These are phyloP conservation scores for Serendipita sp. DNA, from an alignment of 768 basidiomycete genomes.

Conservation along the genomic window DNA sequence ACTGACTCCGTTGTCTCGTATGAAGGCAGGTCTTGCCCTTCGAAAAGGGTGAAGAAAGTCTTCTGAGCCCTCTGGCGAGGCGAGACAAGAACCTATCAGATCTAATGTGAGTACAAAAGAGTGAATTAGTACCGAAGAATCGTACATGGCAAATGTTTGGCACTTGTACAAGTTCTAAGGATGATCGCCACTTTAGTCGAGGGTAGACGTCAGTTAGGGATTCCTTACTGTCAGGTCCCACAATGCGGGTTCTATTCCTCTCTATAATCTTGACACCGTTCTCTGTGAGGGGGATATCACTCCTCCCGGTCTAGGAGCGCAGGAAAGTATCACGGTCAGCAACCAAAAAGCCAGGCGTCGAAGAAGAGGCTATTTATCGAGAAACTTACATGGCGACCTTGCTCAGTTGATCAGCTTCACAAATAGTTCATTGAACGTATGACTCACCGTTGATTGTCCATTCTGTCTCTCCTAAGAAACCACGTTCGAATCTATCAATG, in stretches of 20 bases:
- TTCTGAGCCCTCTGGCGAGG: conserved; percentile 74
- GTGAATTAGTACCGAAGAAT: neutral
- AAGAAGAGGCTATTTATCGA: neutral
- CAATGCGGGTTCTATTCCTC: conserved; percentile 44
- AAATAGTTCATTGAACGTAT: neutral
- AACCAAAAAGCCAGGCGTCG: neutral
- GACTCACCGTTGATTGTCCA: conserved; percentile 75
- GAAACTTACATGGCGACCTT: conserved; percentile 15
- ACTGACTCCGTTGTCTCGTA: conserved; percentile 49
- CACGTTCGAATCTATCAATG: neutral
- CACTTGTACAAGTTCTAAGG: conserved; percentile 60
- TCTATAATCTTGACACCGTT: conserved; percentile 58
- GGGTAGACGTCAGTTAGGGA: neutral
- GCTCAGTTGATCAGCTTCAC: neutral
- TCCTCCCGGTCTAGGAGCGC: conserved; percentile 62
- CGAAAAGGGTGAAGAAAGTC: conserved; percentile 75
- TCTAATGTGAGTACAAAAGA: neutral
- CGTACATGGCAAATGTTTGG: conserved; percentile 45
- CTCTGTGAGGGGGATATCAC: conserved; percentile 75
- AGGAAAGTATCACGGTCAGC: neutral
- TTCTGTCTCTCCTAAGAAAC: conserved; percentile 71
- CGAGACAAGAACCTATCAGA: conserved; percentile 45
- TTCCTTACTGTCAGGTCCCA: conserved; percentile 62
- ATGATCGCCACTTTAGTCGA: neutral
- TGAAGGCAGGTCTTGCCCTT: conserved; percentile 29